Percentiles rank a stretch among this genome's conserved stretches.
Evolutionary conservation across 2,329 filamentous ascomycete genomes (phyloP).

Genomic region (Coniochaeta prunicola): DNA sequence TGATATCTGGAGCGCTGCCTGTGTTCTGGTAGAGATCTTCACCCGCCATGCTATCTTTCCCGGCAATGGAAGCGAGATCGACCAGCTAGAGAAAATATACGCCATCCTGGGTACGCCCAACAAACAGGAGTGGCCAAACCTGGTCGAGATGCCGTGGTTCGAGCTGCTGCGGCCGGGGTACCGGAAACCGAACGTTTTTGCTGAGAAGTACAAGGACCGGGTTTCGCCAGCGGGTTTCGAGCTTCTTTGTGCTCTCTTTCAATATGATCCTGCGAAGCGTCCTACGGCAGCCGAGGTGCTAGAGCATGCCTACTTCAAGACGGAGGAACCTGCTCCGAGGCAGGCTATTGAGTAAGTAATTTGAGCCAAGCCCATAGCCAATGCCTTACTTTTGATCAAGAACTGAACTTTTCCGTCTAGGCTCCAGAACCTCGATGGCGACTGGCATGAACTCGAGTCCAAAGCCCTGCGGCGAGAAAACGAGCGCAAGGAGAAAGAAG

Average conservation of each 20-base stretch:
- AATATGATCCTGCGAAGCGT: conserved; percentile 77
- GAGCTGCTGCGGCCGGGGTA: conserved; percentile 77
- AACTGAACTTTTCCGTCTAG: too few relatives aligned
- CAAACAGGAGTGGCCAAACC: conserved; percentile 74
- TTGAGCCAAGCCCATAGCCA: too few relatives aligned
- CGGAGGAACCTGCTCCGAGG: conserved; percentile 68
- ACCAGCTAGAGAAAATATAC: conserved; percentile 96
- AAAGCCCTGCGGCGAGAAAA: conserved; percentile 91
- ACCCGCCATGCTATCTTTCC: conserved; percentile 90
- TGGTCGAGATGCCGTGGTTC: conserved; percentile 96
- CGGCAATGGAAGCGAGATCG: conserved; percentile 91
- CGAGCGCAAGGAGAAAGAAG: conserved; percentile 56
- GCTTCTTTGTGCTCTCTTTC: conserved; percentile 76
- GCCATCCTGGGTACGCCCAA: conserved; percentile 84
- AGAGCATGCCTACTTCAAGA: conserved; percentile 79
- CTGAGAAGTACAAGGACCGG: conserved; percentile 71
- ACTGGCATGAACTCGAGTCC: conserved; percentile 98
- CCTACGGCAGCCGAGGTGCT: conserved; percentile 80
- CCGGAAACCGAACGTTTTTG: conserved; percentile 67
- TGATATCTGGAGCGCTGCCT: conserved; percentile 95
- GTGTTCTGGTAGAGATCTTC: conserved; percentile 95
- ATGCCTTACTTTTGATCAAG: too few relatives aligned
- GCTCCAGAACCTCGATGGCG: conserved; percentile 74
- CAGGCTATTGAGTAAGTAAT: conserved; percentile 72
- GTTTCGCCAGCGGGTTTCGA: conserved; percentile 78